Evolutionary conservation across 1,139 yeast genomes (phyloP), one percentile per base, ranked within the genome.

Genomic region (Sugiyamaella paludigena): DNA sequence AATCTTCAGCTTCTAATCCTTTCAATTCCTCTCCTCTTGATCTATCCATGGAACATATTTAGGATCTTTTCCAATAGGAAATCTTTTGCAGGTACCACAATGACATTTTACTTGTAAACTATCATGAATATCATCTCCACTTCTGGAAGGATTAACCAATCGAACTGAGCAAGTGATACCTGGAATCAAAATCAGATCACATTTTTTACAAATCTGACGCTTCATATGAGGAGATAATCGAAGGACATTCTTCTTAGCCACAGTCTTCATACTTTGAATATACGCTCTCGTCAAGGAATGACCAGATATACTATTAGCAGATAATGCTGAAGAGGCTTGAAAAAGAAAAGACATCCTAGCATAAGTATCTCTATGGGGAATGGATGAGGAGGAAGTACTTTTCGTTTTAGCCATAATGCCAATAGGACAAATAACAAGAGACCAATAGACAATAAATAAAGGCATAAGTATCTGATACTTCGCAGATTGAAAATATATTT

Each of bases 211-310:
- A 26, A 80, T 58, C 1, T 74, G 70, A 53, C 91, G 68, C 62
- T 85, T 86, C 16, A 85, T 60, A 27, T 69, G 68, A 0, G 88
- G 88, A 32, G 84, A 76, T 44, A 83, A 59, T 57, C 84, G 77
- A 12, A 82, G 60, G 5, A 84, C 89, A 4, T 80, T 75, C 60
- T 81, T 83, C 59, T 81, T 80, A 2, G 87, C 76, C 8, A 84
- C 82, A 0, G 67, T 48, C n/a, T 57, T 55, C 63, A 66, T 51
- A 5, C 67, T 58, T 12, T 55, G 57, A 11, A 66, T 58, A 54
- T 79, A 80, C 43, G 73, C 71, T 40, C 86, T 36, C 16, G 45
- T 19, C 2, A 42, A 9, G 4, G 45, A 35, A 2, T 6, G 3
- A 8, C 28, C 11, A 5, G 45, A 34, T 8, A 29, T 29, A n/a